These are phyloP conservation scores for Pseudohalonectria lignicola DNA, from an alignment of 2,329 filamentous ascomycete species.

Conservation along the genomic window DNA sequence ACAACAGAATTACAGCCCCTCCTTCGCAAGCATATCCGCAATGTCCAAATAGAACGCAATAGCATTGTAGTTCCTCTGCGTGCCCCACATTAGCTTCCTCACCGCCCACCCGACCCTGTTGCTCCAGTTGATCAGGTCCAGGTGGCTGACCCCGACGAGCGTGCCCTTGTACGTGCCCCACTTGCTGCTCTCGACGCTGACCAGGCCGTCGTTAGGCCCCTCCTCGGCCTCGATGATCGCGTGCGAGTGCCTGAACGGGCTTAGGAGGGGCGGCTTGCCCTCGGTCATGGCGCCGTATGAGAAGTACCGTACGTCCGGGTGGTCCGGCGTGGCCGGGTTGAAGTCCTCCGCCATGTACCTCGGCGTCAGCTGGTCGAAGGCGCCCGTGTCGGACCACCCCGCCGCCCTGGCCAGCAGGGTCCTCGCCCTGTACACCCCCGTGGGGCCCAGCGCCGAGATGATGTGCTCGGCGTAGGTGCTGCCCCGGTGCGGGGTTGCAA, in stretches of 20 bases:
- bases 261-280: slow-evolving; percentile 46
- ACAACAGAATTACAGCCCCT: slow-evolving; percentile 35
- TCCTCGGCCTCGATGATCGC: slow-evolving; percentile 36
- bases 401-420: slow-evolving; percentile 33
- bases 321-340: slow-evolving; percentile 45
- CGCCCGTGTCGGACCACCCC: slow-evolving; percentile 42
- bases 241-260: slow-evolving; percentile 47
- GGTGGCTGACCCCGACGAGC: slow-evolving; percentile 47
- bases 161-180: slow-evolving; percentile 58
- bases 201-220: slow-evolving; percentile 55
- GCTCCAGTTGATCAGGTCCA: slow-evolving; percentile 59
- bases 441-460: slow-evolving; percentile 31
- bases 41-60: slow-evolving; percentile 58
- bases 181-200: slow-evolving; percentile 50
- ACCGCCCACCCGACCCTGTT: slow-evolving; percentile 46
- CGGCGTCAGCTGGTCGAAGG: slow-evolving; percentile 50
- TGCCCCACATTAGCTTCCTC: slow-evolving; percentile 40
- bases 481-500: slow-evolving; percentile 44
- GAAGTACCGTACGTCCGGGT: slow-evolving; percentile 43
- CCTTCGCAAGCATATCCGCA: slow-evolving; percentile 60
- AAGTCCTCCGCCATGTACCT: slow-evolving; percentile 47
- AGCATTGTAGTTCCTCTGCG: slow-evolving; percentile 51
- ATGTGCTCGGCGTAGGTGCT: slow-evolving; percentile 44
- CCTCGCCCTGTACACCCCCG: slow-evolving; percentile 44
- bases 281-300: slow-evolving; percentile 46